Evolutionary conservation across 306 rosid genomes (phyloP).

Genomic region (Begonia fuchsioides): DNA sequence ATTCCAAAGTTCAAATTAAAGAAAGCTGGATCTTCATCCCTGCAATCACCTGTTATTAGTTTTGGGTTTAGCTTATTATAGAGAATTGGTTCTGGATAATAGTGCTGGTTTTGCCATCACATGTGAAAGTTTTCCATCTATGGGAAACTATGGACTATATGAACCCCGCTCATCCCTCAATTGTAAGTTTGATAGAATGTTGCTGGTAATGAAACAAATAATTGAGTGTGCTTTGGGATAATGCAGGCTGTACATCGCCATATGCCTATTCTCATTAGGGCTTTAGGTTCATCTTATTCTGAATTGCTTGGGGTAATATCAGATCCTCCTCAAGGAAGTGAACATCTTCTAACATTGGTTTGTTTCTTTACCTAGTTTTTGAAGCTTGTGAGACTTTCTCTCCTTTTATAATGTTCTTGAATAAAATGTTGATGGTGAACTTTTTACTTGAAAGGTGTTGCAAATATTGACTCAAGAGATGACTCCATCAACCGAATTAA

Average conservation of each 20-base stretch:
- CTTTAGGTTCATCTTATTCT: conserved; percentile 71
- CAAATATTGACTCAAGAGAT: conserved; percentile 82
- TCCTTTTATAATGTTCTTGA: conserved; percentile 3
- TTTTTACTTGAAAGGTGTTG: conserved; percentile 51
- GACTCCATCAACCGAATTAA: conserved; percentile 63
- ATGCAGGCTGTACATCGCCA: conserved; percentile 91
- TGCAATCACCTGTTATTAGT: too few relatives aligned
- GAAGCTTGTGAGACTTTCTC: conserved; percentile 5
- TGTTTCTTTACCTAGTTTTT: conserved; percentile 14
- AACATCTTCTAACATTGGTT: conserved; percentile 81
- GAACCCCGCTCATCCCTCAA: too few relatives aligned
- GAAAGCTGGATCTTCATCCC: too few relatives aligned
- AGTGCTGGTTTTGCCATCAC: too few relatives aligned
- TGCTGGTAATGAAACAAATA: neutral
- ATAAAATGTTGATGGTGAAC: conserved; percentile 9
- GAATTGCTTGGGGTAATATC: conserved; percentile 75
- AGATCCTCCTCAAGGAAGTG: conserved; percentile 99
- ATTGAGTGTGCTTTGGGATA: conserved; percentile 12
- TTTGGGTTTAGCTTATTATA: too few relatives aligned
- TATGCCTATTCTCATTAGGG: conserved; percentile 75
- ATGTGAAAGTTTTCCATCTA: too few relatives aligned
- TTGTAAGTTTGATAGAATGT: too few relatives aligned
- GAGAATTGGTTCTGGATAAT: too few relatives aligned
- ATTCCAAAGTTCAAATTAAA: too few relatives aligned
- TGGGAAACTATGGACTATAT: too few relatives aligned